phyloP scores from a whole-genome alignment of 1,139 yeast species.

The Candida tetrigidarum region DNA sequence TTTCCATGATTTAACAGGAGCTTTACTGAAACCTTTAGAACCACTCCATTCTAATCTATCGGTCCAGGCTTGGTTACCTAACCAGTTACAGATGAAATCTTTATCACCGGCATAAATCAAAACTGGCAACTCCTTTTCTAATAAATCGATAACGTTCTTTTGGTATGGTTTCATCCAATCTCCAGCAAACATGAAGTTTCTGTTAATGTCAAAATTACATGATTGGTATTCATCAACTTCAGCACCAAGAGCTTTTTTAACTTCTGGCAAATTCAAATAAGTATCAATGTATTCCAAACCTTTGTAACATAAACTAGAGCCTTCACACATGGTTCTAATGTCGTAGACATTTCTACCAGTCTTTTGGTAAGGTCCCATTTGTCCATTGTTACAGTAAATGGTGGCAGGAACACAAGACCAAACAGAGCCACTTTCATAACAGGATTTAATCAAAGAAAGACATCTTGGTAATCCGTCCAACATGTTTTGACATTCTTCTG shows the following conservation, averaged over 20 bases:
- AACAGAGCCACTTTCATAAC: constrained; percentile 78
- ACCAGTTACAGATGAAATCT: constrained; percentile 87
- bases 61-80: constrained; percentile 87
- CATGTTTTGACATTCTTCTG: constrained; percentile 83
- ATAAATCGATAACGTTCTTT: constrained; percentile 62
- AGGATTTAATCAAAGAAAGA: constrained; percentile 73
- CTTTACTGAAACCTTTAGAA: constrained; percentile 49
- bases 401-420: constrained; percentile 96
- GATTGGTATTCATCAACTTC: constrained; percentile 84
- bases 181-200: constrained; percentile 83
- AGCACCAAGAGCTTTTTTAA: constrained; percentile 83
- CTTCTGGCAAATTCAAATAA: constrained; percentile 41
- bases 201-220: constrained; percentile 84
- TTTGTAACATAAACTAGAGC: constrained; percentile 72
- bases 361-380: constrained; percentile 84
- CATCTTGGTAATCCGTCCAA: constrained; percentile 78
- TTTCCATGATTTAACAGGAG: constrained; percentile 45
- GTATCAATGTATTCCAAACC: constrained; percentile 36
- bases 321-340: constrained; percentile 85
- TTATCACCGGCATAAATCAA: constrained; percentile 85
- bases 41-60: constrained; percentile 70
- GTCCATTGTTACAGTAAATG: constrained; percentile 86
- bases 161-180: constrained; percentile 92
- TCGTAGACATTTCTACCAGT: constrained; percentile 96
- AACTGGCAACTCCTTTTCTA: constrained; percentile 66